These are phyloP conservation scores for Prunus salicina DNA, from an alignment of 306 rosid genomes.

Conservation along the genomic window DNA sequence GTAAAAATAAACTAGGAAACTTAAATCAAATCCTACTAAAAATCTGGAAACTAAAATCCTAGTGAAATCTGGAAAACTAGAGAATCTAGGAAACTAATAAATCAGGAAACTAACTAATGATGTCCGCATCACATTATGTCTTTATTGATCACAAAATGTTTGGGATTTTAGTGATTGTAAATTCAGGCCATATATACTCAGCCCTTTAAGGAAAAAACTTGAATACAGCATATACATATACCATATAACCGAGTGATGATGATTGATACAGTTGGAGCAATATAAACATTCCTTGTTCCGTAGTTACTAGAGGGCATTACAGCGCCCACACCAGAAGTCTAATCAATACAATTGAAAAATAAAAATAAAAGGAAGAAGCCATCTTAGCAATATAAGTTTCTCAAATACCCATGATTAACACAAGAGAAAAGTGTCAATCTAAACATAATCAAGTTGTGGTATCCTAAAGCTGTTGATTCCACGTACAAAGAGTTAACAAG, in stretches of 20 bases:
- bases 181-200: neutral
- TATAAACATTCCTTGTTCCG: neutral
- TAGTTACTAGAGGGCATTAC: neutral
- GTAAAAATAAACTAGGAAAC: no score
- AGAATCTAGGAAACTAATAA: no score
- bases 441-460: constrained; percentile 10
- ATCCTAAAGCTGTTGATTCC: constrained; percentile 14
- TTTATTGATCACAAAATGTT: neutral
- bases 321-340: neutral
- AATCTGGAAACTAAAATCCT: no score
- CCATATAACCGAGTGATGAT: neutral
- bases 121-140: no score
- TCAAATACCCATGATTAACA: neutral
- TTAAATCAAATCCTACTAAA: no score
- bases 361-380: neutral
- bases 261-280: neutral
- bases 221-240: neutral
- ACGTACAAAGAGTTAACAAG: constrained; percentile 7
- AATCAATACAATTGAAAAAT: neutral
- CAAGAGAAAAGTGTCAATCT: neutral
- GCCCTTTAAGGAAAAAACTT: neutral
- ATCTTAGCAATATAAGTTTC: neutral
- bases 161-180: neutral
- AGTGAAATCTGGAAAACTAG: no score
- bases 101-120: no score